Base-by-base conservation (phyloP, 177 flowering plant genomes). In the Vitis hybrid region DNA sequence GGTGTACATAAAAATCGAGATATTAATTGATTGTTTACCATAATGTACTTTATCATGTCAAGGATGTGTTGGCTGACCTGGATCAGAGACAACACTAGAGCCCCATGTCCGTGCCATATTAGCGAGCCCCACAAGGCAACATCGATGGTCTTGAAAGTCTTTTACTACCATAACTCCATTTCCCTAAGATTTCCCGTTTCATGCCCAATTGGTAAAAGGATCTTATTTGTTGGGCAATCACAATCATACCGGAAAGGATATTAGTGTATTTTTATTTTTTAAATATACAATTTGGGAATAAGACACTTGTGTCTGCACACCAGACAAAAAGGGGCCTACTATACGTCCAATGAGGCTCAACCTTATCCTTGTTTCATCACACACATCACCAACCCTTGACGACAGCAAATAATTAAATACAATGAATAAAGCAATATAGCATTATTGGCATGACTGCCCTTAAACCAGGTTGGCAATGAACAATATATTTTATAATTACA, bases 241-340 rank as follows among this genome's bases (percentile, higher is more conserved):
- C 46, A 60, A 55, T 60, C 60, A 19, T 18, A 18, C 19, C 3
- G 30, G 3, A 57, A 57, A 21, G 11, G 10, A 57, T 57, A 21
- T 21, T 9, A 5, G 11, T 19, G 27, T 18, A 21, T 57, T 19
- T 57, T 14, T 21, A 57, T 18, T 19, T 57, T 8, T 10, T 2
- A 57, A 9, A 18, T 57, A 6, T 57, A 15, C 17, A 56, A 56
- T 14, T 8, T 9, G 19, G 21, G 21, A 64, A 64, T 19, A 19
- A 21, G 30, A 50, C 12, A 27, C 27, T 30, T 21, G 14, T 64
- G 66, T 64, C 66, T 60, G 56, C 56, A 61, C 18, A 61, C 56
- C 63, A 65, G 65, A 72, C 69, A 65, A 70, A 55, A 56, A 55
- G 11, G 40, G 62, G 73, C 32, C 51, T 17, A 35, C 68, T 14